Evolutionary conservation across 129 eudicot species (phyloP).

Genomic region (Flaveria sonorensis): DNA sequence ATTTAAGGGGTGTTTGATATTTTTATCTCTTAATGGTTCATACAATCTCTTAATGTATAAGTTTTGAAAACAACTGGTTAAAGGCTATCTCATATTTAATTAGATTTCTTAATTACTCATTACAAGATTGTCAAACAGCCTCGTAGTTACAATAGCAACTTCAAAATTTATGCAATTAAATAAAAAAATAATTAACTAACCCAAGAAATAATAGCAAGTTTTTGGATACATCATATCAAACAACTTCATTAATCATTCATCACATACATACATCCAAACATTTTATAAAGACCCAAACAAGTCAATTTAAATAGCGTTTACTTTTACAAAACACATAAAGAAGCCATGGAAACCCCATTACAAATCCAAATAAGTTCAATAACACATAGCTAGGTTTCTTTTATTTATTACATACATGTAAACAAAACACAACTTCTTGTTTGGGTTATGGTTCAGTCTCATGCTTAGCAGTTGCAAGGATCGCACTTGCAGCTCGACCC

Average conservation of each 20-base stretch:
- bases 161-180: no score
- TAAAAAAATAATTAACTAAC: no score
- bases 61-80: no score
- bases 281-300: slow-evolving; percentile 14
- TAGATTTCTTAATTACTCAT: no score
- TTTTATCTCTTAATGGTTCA: no score
- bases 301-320: neutral
- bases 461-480: slow-evolving; percentile 63
- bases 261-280: neutral
- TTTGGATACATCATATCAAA: neutral
- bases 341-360: neutral
- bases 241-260: neutral
- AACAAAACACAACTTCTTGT: neutral
- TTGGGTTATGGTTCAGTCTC: neutral
- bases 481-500: slow-evolving; percentile 64
- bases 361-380: neutral
- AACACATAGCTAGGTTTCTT: neutral
- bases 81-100: no score
- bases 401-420: neutral
- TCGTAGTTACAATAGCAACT: no score
- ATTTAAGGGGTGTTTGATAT: no score
- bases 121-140: no score
- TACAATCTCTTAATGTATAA: no score
- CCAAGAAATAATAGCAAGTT: neutral
- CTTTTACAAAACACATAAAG: neutral